Evolutionary conservation across 306 rosid genomes (phyloP).

Genomic region (Vicia villosa): DNA sequence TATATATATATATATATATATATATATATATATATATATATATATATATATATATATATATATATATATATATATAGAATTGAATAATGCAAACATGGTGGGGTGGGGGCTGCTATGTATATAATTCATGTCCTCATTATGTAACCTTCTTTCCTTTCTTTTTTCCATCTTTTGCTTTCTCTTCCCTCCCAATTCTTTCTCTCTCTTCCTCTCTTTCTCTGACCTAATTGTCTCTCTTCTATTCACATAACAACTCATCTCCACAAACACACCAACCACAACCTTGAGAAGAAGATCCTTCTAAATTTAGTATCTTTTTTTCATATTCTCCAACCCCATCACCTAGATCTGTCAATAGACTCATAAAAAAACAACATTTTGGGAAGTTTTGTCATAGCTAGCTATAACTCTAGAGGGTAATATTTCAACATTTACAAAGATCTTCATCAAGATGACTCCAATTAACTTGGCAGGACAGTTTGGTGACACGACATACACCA

Average conservation of each 20-base stretch:
- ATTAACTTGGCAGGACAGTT: constrained; percentile 81
- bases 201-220: constrained; percentile 48
- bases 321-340: constrained; percentile 29
- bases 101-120: constrained; percentile 74
- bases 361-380: constrained; percentile 31
- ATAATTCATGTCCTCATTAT: constrained; percentile 80
- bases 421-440: not conserved
- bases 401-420: constrained; percentile 17
- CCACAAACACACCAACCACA: constrained; percentile 28
- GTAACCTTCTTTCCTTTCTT: constrained; percentile 51
- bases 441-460: constrained; percentile 57
- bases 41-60: too few relatives aligned
- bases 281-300: constrained; percentile 42
- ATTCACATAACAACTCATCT: constrained; percentile 31
- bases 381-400: constrained; percentile 39
- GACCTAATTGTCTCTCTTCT: constrained; percentile 53
- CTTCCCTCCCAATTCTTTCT: constrained; percentile 53
- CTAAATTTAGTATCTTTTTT: constrained; percentile 42
- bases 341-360: constrained; percentile 44
- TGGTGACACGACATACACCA: constrained; percentile 96
- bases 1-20: too few relatives aligned
- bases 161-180: constrained; percentile 52
- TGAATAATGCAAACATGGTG: constrained; percentile 50
- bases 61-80: too few relatives aligned
- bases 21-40: too few relatives aligned